Evolutionary conservation across 257 asterid genomes (phyloP), one percentile per base, ranked within the genome.

Genomic region (Przewalskia tangutica): DNA sequence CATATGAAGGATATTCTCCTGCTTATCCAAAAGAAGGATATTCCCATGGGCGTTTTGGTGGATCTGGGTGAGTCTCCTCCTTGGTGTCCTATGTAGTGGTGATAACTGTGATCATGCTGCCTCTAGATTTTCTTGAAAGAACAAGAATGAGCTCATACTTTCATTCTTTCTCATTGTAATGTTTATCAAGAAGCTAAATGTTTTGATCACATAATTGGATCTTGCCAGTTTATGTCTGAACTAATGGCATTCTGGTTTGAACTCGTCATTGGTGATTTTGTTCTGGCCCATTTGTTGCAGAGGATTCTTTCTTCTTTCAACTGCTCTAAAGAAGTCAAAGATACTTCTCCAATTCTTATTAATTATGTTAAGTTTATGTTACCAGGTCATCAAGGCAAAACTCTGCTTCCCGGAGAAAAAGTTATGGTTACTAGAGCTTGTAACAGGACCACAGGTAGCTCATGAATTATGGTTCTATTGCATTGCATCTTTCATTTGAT

Each of bases 371-470:
- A 83, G 85, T 84, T 90, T 85, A 86, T 82, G 77, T 84, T 81
- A 83, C 89, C 94, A 96, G 99, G 96, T 90, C 90, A 79, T 91
- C 98, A 81, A 97, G 97, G 83, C 97, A 94, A 86, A 90, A 86
- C 86, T 91, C 91, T 89, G 93, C 88, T 84, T 88, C 99, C 68
- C 93, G 98, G 84, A 92, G 97, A 89, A 94, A 92, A 92, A 90
- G 84, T 89, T 96, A 94, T 89, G 97, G 93, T 90, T 94, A 96
- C 95, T 96, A 91, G 86, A 85, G 87, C 86, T 86, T 81, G 85
- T 68, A 84, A 83, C 63, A 83, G 84, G 80, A 79, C 46, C 84
- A 84, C 97, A 96, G 99, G 99, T 96, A 94, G 93, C 80, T 86
- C 83, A 80, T 85, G 83, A 82, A 63, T 83, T 85, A 20, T 81